These are phyloP conservation scores for Tricholoma bakamatsutake DNA, from an alignment of 768 basidiomycete species.

Conservation along the genomic window DNA sequence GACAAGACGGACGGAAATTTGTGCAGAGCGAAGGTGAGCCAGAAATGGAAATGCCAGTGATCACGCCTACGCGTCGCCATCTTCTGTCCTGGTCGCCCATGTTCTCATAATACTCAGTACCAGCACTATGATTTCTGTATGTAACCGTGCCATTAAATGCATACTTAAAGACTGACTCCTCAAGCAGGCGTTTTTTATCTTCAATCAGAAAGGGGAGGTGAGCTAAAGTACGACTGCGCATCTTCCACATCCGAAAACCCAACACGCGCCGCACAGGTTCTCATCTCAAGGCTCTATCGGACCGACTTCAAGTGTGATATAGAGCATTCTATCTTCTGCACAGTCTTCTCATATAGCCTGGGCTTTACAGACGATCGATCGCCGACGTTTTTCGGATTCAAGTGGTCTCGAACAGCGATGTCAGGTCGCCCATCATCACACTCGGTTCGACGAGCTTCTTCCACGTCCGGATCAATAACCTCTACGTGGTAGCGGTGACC, in stretches of 20 bases:
- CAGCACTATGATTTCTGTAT: conserved; percentile 26
- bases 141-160: neutral
- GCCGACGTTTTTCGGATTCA: conserved; percentile 99
- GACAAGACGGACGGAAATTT: no score
- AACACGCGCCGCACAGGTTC: conserved; percentile 48
- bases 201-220: conserved; percentile 99
- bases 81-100: conserved; percentile 1
- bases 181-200: conserved; percentile 91
- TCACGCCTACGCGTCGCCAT: neutral
- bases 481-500: conserved; percentile 93
- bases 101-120: conserved; percentile 2
- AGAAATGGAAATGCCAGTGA: conserved; percentile 1
- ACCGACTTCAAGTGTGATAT: conserved; percentile 88
- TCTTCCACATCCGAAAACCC: conserved; percentile 1
- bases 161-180: neutral
- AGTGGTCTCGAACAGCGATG: conserved; percentile 96
- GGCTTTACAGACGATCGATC: conserved; percentile 72
- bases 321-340: neutral
- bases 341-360: conserved; percentile 3
- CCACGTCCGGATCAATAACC: conserved; percentile 91
- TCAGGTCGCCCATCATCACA: conserved; percentile 95
- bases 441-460: conserved; percentile 98
- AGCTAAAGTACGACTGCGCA: conserved; percentile 16
- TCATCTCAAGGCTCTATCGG: conserved; percentile 94
- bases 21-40: neutral